Base-by-base conservation (phyloP, 805 yeast species). In the Isabelozyma heimii region DNA sequence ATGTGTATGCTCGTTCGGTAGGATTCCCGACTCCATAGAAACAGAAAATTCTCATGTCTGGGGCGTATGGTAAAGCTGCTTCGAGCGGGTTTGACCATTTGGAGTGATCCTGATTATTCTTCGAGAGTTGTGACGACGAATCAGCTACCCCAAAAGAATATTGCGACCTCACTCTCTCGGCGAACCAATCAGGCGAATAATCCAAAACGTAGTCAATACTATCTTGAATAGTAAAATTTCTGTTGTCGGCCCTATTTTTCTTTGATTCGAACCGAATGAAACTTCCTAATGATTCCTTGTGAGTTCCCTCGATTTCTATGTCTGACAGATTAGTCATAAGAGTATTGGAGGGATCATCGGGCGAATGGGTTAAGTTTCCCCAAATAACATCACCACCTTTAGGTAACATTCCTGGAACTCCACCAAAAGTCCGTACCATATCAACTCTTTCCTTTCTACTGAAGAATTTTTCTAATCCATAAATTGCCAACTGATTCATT, bases 1-100 rank as follows among this genome's bases (percentile, higher is more conserved):
- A 94, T 33, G 84, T 81, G 68, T 94, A 94, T 0, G 96, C 91
- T 42, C 99, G 78, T 66, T 94, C 99, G 0, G 99, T 92, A 17
- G 96, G 95, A 55, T 91, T 92, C 7, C 97, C 96, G n/a, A 91
- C 90, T 5, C 99, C 99, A 60, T 94, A 94, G 60, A 94, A 85
- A 61, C 97, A 89, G 67, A 75, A 94, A 8, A 91, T 75, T 55
- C 89, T 87, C 86, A 94, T 73, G 62, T 89, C 89, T 3, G 98
- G 98, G 0, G 99, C 99, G 60, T 87, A 76, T 1, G 99, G 99
- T 40, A 94, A 77, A 3, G 92, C 82, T 0, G 84, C 97, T 64
- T 94, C 98, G 43, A 94, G 72, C 2, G 99, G 99, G 61, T 94
- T 94, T n/a, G 84, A 68, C 99, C 99, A 94, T 63, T 87, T 90